Evolutionary conservation across 2,329 filamentous ascomycete genomes (phyloP).

Genomic region (Cladosporium cucumerinum): DNA sequence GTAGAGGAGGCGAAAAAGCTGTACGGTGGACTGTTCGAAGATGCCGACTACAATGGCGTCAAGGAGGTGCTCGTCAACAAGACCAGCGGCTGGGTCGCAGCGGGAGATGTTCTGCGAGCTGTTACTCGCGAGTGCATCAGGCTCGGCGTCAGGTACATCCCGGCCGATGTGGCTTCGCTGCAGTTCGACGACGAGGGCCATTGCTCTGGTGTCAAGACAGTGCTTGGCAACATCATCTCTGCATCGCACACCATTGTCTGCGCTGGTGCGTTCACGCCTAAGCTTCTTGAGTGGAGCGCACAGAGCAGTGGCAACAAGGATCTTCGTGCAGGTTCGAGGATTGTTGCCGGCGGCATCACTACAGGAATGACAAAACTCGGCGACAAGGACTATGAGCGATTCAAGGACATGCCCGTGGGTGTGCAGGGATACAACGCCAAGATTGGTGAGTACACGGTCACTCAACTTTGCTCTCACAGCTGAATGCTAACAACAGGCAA

Average conservation of each 20-base stretch:
- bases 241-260: conserved; percentile 40
- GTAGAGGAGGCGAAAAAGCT: conserved; percentile 53
- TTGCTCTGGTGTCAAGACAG: conserved; percentile 44
- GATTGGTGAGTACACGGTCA: conserved; percentile 4
- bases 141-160: conserved; percentile 58
- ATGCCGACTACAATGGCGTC: conserved; percentile 58
- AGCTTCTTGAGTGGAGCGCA: conserved; percentile 48
- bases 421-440: conserved; percentile 44
- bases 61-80: conserved; percentile 60
- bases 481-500: conserved; percentile 19
- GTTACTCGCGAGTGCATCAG: conserved; percentile 53
- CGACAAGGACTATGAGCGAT: conserved; percentile 37
- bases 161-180: conserved; percentile 50
- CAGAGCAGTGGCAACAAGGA: conserved; percentile 44
- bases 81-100: conserved; percentile 62
- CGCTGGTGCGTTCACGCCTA: conserved; percentile 44
- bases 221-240: conserved; percentile 32
- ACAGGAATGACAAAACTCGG: conserved; percentile 48
- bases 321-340: conserved; percentile 52
- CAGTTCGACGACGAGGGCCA: conserved; percentile 46
- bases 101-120: conserved; percentile 55
- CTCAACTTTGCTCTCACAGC: not conserved
- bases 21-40: conserved; percentile 57
- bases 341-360: conserved; percentile 56
- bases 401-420: conserved; percentile 43